phyloP scores from a whole-genome alignment of 2,329 filamentous ascomycete species.

The Exophiala calicioides region DNA sequence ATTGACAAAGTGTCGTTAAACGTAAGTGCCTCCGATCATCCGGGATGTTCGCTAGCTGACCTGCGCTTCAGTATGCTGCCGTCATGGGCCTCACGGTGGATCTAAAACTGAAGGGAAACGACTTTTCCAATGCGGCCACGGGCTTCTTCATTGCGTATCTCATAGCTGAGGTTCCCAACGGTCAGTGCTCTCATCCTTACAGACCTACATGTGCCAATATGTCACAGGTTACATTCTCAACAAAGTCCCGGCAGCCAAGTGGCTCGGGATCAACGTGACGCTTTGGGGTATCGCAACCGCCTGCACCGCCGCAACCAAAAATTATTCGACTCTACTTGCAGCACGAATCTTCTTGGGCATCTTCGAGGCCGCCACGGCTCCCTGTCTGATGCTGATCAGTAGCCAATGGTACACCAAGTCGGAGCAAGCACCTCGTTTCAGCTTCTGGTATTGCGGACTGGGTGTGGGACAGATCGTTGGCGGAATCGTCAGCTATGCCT shows the following conservation, averaged over 20 bases:
- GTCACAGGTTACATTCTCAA: slow-evolving; percentile 58
- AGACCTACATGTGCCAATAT: too few relatives aligned
- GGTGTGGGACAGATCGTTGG: slow-evolving; percentile 17
- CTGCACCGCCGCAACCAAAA: slow-evolving; percentile 52
- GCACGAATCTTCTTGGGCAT: slow-evolving; percentile 55
- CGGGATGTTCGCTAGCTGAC: too few relatives aligned
- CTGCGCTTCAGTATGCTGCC: slow-evolving; percentile 52
- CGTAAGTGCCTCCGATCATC: too few relatives aligned
- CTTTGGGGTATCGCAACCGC: slow-evolving; percentile 53
- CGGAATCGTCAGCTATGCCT: slow-evolving; percentile 12
- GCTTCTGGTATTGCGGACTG: slow-evolving; percentile 23
- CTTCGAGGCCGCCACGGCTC: slow-evolving; percentile 57
- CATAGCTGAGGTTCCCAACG: slow-evolving; percentile 60
- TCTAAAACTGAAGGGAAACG: slow-evolving; percentile 55
- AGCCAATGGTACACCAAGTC: too few relatives aligned
- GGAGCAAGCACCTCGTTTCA: too few relatives aligned
- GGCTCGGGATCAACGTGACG: slow-evolving; percentile 47
- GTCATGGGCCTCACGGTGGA: slow-evolving; percentile 63
- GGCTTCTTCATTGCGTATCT: slow-evolving; percentile 62
- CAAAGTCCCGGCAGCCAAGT: slow-evolving; percentile 55
- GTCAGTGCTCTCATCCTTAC: too few relatives aligned
- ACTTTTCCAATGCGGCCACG: slow-evolving; percentile 61
- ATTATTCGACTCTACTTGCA: slow-evolving; percentile 52
- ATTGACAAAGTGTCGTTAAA: slow-evolving; percentile 58
- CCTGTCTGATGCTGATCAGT: too few relatives aligned